These are phyloP conservation scores for Ophiostoma populinum DNA, from an alignment of 2,329 filamentous ascomycete genomes.

Conservation along the genomic window DNA sequence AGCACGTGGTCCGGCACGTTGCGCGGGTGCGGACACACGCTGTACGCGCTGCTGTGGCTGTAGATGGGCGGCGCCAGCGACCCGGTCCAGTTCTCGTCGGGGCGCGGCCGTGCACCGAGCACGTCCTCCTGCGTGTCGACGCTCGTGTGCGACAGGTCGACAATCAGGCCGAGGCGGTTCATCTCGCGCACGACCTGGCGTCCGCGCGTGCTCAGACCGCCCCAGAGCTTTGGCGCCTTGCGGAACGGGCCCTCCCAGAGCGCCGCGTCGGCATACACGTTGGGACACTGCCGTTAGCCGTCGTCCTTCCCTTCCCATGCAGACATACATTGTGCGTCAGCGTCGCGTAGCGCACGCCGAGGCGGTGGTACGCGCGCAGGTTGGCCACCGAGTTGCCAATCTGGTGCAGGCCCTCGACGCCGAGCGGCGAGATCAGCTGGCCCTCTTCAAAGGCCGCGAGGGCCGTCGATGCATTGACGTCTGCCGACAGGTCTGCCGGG, in stretches of 20 bases:
- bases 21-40: constrained; percentile 70
- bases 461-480: constrained; percentile 41
- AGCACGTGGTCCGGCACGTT: constrained; percentile 82
- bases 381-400: constrained; percentile 72
- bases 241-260: constrained; percentile 36
- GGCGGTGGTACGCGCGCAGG: constrained; percentile 54
- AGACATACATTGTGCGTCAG: constrained; percentile 60
- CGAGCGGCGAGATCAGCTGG: constrained; percentile 60
- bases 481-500: constrained; percentile 51
- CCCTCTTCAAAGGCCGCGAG: constrained; percentile 38
- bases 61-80: constrained; percentile 74
- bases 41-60: constrained; percentile 69
- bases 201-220: constrained; percentile 57
- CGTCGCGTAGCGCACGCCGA: constrained; percentile 77
- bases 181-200: constrained; percentile 62
- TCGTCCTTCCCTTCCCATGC: too few relatives aligned
- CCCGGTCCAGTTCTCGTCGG: constrained; percentile 43
- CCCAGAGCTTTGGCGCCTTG: constrained; percentile 41
- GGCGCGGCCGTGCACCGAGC: constrained; percentile 34
- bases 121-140: constrained; percentile 75
- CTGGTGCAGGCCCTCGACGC: constrained; percentile 79
- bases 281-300: constrained; percentile 43
- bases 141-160: constrained; percentile 65
- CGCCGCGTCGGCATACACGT: constrained; percentile 74
- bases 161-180: constrained; percentile 89